A percentile compares a stretch with the other conserved stretches of the same genome.
Conservation (phyloP, 148 eudicot genomes). For the Dysphania ambrosioides region DNA sequence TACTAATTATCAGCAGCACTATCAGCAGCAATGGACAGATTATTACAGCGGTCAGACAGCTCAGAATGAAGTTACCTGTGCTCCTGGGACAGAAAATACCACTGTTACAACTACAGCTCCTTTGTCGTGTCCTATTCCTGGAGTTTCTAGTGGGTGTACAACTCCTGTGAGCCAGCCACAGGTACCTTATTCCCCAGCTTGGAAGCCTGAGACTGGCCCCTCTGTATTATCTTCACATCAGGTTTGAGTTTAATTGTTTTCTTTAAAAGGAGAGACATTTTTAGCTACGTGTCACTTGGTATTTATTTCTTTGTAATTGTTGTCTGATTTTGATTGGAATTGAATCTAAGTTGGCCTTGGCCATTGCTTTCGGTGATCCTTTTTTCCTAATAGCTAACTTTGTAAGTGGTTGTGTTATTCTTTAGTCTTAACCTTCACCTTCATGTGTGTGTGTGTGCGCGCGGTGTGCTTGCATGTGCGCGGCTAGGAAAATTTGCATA, state of each 20-base stretch:
- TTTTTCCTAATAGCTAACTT: background rate
- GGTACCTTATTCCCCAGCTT: conserved; percentile 48
- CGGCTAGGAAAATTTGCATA: background rate
- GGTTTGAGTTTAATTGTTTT: conserved; percentile 45
- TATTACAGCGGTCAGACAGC: conserved; percentile 85
- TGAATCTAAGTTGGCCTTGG: background rate
- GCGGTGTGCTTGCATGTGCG: no score
- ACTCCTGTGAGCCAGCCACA: conserved; percentile 56
- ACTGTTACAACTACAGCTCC: conserved; percentile 50
- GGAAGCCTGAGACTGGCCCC: conserved; percentile 65
- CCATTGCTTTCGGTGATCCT: background rate
- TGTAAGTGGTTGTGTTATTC: background rate
- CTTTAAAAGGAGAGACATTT: background rate
- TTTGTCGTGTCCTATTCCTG: conserved; percentile 51
- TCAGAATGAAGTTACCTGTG: conserved; percentile 93
- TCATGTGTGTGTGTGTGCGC: no score
- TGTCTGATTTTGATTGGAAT: background rate
- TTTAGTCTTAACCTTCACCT: background rate
- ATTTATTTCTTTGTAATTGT: no score
- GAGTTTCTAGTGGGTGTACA: conserved; percentile 50
- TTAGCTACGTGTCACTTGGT: background rate
- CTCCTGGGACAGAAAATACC: conserved; percentile 93
- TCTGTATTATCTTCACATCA: conserved; percentile 57
- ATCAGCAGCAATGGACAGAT: conserved; percentile 96
- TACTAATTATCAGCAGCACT: conserved; percentile 65